Evolutionary conservation across 2,329 filamentous ascomycete genomes (phyloP).

Genomic region (Apiospora saccharicola): DNA sequence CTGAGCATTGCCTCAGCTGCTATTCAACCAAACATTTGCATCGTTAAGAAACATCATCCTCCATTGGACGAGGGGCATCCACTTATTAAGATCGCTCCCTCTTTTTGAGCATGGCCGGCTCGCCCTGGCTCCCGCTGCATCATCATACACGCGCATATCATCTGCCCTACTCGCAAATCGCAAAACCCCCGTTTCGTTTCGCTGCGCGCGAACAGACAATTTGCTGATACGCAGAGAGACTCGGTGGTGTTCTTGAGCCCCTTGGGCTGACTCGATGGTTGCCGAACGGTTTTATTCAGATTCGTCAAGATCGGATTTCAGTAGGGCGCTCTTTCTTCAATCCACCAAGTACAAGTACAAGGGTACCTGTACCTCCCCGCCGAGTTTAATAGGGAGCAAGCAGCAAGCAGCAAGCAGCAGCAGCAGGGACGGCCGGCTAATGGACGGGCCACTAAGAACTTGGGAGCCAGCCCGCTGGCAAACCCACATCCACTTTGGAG

Average conservation of each 20-base stretch:
- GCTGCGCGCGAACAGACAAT: conserved; percentile 7
- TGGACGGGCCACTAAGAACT: not conserved
- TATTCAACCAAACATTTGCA: not conserved
- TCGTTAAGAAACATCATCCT: not conserved
- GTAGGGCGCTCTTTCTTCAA: not conserved
- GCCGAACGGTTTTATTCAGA: not conserved
- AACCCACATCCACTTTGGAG: conserved; percentile 19
- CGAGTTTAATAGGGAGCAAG: not conserved
- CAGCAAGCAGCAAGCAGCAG: not conserved
- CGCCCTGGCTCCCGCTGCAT: conserved; percentile 10
- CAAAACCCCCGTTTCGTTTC: conserved; percentile 2
- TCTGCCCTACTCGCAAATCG: conserved; percentile 14
- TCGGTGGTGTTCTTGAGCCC: conserved; percentile 5
- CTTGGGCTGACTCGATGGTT: conserved; percentile 5
- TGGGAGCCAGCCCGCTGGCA: not conserved
- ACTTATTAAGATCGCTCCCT: conserved; percentile 13
- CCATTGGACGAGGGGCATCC: not conserved
- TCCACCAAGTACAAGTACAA: not conserved
- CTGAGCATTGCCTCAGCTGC: not conserved
- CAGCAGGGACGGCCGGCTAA: not conserved
- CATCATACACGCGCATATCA: not conserved
- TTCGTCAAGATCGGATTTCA: conserved; percentile 5
- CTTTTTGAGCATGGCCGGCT: conserved; percentile 1
- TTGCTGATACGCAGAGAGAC: not conserved
- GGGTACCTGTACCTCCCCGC: not conserved